Evolutionary conservation across 495 filamentous ascomycete species (phyloP), one percentile per base, ranked within the genome.

Genomic region (Penicillium bovifimosum): DNA sequence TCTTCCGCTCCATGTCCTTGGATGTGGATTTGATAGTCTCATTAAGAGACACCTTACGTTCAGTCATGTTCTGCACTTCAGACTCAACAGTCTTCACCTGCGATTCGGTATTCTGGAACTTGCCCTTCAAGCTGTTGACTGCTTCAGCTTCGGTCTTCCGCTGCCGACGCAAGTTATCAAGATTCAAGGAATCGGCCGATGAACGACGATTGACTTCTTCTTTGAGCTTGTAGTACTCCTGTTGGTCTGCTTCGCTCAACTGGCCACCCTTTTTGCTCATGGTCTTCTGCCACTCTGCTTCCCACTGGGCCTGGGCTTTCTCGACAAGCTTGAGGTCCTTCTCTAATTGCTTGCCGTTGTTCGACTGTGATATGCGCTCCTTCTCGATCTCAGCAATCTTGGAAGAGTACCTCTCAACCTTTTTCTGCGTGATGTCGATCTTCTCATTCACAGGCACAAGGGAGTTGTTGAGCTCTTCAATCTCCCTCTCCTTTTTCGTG

Each of bases 401-500:
- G 20, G 76, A 81, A 31, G 81, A 75, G 53, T 83, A 83, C 28
- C 78, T 80, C 42, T 83, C 79, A 24, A 88, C 76, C 41, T 90
- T 86, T 41, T 79, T 80, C 32, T 73, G 81, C 3, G 88, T 88
- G 50, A 93, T 85, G n/a, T 83, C 78, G 42, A 97, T 85, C 72
- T 97, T 97, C 68, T 96, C 91, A 36, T 95, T 86, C 48, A 96
- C 83, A 0, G 93, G 93, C 6, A 97, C 83, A 13, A 97, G 76
- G 10, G 78, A 83, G 65, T 89, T 95, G 61, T 93, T 84, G 54
- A 86, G 83, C 29, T 89, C 85, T 54, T 96, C 88, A 16, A 96
- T 84, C 38, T 90, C 91, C 69, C 86, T 95, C 68, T 95, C 88
- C 64, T 91, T 92, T 39, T 73, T 77, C 59, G 86, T 86, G 65